Evolutionary conservation across 1,139 yeast species (phyloP).

Genomic region (Lodderomyces pseudojiufengensis): DNA sequence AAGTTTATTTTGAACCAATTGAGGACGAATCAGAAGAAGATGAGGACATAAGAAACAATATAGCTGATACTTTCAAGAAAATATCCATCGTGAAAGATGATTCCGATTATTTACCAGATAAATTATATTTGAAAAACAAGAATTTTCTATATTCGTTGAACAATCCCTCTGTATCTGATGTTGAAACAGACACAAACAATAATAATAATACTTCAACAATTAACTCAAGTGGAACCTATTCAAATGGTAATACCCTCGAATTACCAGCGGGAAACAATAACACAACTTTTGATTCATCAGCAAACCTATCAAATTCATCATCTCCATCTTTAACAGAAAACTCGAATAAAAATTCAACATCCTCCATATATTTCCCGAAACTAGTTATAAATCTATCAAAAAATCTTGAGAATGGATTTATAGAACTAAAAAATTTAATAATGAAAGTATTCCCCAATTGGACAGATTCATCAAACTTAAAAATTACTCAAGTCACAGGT

Average conservation of each 20-base stretch:
- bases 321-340: conserved; percentile 18
- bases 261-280: conserved; percentile 4
- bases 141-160: conserved; percentile 41
- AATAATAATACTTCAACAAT: neutral
- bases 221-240: neutral
- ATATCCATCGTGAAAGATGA: conserved; percentile 11
- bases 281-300: neutral
- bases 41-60: neutral
- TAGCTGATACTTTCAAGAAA: conserved; percentile 1
- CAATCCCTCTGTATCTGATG: conserved; percentile 42
- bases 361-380: conserved; percentile 40
- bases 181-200: conserved; percentile 26
- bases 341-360: conserved; percentile 22
- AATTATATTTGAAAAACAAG: conserved; percentile 31
- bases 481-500: conserved; percentile 53
- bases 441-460: conserved; percentile 36
- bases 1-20: conserved; percentile 40
- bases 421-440: conserved; percentile 32
- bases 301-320: conserved; percentile 5
- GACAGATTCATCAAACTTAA: conserved; percentile 23
- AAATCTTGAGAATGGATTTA: conserved; percentile 27
- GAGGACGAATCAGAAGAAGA: conserved; percentile 3
- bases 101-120: conserved; percentile 17
- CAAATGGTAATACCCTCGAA: conserved; percentile 4
- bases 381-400: conserved; percentile 31